Conservation (phyloP, 2,329 filamentous ascomycete genomes). For the Aspergillus proliferans region DNA sequence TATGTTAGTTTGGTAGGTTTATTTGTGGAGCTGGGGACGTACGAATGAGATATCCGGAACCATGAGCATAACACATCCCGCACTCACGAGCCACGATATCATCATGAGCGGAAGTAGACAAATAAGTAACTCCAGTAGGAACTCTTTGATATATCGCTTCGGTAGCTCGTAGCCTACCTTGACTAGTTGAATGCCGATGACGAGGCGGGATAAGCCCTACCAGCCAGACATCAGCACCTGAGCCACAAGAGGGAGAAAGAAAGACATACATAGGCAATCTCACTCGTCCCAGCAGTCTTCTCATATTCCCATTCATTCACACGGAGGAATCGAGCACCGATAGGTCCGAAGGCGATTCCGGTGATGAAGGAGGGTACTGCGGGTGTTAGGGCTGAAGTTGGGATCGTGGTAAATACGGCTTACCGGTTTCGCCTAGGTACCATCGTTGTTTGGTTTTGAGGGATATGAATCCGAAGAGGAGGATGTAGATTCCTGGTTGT, state of each 20-base stretch:
- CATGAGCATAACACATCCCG: slow-evolving; percentile 49
- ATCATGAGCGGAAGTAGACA: slow-evolving; percentile 57
- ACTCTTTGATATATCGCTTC: slow-evolving; percentile 46
- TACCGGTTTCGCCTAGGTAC: slow-evolving; percentile 38
- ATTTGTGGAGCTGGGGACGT: neutral
- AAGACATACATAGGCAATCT: slow-evolving; percentile 36
- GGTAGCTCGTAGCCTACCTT: slow-evolving; percentile 59
- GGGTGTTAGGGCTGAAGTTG: slow-evolving; percentile 1
- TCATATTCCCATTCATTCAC: slow-evolving; percentile 33
- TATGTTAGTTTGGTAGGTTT: too few species aligned
- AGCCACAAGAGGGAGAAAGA: neutral
- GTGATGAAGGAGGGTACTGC: slow-evolving; percentile 51
- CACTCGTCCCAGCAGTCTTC: slow-evolving; percentile 27
- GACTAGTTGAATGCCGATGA: slow-evolving; percentile 58
- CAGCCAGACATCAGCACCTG: neutral
- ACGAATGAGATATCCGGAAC: slow-evolving; percentile 50
- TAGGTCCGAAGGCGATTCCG: slow-evolving; percentile 51
- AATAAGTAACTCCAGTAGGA: slow-evolving; percentile 50
- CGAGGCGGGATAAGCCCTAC: slow-evolving; percentile 49
- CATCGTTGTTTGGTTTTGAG: slow-evolving; percentile 33
- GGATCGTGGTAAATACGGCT: slow-evolving; percentile 2
- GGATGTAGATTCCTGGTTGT: slow-evolving; percentile 24
- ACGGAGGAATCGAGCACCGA: slow-evolving; percentile 50
- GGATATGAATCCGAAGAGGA: slow-evolving; percentile 29
- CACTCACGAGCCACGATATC: slow-evolving; percentile 56